phyloP scores from a whole-genome alignment of 305 asterid species.

The Fraxinus velutina region DNA sequence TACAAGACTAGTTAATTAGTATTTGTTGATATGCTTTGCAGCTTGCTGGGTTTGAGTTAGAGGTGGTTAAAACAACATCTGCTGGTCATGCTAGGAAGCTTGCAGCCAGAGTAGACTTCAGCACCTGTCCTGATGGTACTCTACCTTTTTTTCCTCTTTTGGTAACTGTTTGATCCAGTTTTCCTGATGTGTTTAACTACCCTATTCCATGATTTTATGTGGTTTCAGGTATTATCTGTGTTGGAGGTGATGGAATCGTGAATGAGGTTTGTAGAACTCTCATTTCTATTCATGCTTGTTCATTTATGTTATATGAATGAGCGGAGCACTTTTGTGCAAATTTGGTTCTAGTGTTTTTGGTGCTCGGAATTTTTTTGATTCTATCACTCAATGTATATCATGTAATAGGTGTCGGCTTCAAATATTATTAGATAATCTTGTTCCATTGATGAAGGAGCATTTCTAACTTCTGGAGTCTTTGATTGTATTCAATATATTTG shows the following conservation, averaged over 20 bases:
- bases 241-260: constrained; percentile 84
- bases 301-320: constrained; percentile 9
- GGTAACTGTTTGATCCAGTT: constrained; percentile 10
- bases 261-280: constrained; percentile 57
- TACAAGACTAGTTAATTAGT: constrained; percentile 12
- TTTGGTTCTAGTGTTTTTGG: neutral
- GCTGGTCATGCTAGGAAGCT: constrained; percentile 96
- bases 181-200: constrained; percentile 5
- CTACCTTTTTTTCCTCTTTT: constrained; percentile 1
- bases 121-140: constrained; percentile 83
- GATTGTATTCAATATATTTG: neutral
- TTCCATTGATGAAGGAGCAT: neutral
- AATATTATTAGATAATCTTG: neutral
- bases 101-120: constrained; percentile 75
- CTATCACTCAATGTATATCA: neutral
- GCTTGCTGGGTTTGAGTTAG: constrained; percentile 93
- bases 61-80: constrained; percentile 78
- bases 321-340: constrained; percentile 14
- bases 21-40: constrained; percentile 31
- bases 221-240: constrained; percentile 73
- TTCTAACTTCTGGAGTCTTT: constrained; percentile 4
- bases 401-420: neutral
- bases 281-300: constrained; percentile 21
- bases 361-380: neutral
- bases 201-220: constrained; percentile 10